phyloP scores from a whole-genome alignment of 192 early-diverging fungal genomes.

The Obelidium mucronatum region DNA sequence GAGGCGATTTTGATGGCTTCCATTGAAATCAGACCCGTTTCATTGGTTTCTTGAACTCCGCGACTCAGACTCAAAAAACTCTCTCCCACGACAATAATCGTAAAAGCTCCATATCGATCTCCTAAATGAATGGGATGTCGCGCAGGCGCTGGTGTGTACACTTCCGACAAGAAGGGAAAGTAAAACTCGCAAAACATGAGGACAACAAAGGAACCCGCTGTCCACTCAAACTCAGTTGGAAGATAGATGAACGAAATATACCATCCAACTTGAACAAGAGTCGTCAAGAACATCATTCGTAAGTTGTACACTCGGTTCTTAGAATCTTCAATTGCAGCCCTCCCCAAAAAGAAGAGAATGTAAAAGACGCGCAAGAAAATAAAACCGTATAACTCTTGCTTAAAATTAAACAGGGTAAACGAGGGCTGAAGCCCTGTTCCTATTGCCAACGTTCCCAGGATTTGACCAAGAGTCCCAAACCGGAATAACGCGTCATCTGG shows the following conservation, averaged over 20 bases:
- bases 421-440: neutral
- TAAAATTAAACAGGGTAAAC: neutral
- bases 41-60: neutral
- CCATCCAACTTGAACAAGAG: slow-evolving; percentile 6
- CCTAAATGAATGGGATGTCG: slow-evolving; percentile 10
- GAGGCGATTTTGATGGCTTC: neutral
- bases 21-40: neutral
- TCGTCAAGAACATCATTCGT: neutral
- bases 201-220: neutral
- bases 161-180: neutral
- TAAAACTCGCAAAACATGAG: neutral
- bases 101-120: slow-evolving; percentile 8
- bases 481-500: slow-evolving; percentile 8
- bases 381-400: neutral
- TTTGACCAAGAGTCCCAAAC: slow-evolving; percentile 8
- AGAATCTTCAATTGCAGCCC: neutral
- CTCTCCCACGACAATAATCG: slow-evolving; percentile 18
- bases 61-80: neutral
- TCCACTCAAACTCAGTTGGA: neutral
- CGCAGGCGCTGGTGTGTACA: neutral
- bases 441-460: neutral
- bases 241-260: neutral
- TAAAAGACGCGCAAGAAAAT: neutral
- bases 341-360: neutral
- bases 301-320: neutral